These are phyloP conservation scores for Ogataea ganodermae DNA, from an alignment of 805 yeast genomes.

Conservation along the genomic window DNA sequence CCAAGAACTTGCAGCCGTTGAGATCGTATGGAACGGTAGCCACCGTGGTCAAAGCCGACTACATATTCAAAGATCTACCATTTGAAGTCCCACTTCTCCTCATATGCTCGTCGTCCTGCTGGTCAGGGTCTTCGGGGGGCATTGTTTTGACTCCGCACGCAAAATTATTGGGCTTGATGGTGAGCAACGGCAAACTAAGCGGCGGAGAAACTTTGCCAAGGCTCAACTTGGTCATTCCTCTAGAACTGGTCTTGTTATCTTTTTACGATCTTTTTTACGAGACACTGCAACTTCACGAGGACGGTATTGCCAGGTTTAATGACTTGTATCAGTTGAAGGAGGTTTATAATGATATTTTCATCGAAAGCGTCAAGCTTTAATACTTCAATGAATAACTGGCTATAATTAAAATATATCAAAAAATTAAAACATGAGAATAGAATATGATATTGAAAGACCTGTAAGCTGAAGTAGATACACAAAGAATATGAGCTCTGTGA, in stretches of 20 bases:
- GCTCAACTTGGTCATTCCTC: conserved; percentile 23
- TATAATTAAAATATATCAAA: no score
- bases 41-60: conserved; percentile 18
- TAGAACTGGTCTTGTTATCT: conserved; percentile 21
- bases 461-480: no score
- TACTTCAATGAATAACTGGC: not conserved
- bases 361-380: conserved; percentile 19
- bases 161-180: conserved; percentile 42
- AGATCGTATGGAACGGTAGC: conserved; percentile 37
- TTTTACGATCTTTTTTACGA: conserved; percentile 23
- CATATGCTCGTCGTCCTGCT: conserved; percentile 45
- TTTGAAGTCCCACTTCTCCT: conserved; percentile 25
- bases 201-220: conserved; percentile 24
- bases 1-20: conserved; percentile 32
- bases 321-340: conserved; percentile 18
- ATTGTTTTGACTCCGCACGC: conserved; percentile 34
- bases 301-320: conserved; percentile 7
- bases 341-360: conserved; percentile 17
- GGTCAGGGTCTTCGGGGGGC: conserved; percentile 56
- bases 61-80: conserved; percentile 10
- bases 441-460: no score
- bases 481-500: no score
- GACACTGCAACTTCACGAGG: conserved; percentile 9
- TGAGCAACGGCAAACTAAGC: conserved; percentile 40
- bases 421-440: no score